These are phyloP conservation scores for Fusarium nelsonii DNA, from an alignment of 2,329 filamentous ascomycete species.

Conservation along the genomic window DNA sequence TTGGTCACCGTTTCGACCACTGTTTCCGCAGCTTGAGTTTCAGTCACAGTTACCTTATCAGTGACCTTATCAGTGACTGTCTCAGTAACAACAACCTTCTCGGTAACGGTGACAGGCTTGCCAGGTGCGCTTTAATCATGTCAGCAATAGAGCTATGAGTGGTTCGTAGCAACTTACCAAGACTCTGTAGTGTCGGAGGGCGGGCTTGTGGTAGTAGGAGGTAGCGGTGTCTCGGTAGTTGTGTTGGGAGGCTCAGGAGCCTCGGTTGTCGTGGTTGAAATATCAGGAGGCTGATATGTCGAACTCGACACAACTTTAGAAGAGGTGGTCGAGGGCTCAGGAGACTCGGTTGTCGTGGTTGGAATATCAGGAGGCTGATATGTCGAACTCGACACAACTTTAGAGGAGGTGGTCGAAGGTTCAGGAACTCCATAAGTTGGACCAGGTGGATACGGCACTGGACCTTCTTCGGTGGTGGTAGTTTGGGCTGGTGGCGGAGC, in stretches of 20 bases:
- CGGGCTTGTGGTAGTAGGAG: conserved; percentile 10
- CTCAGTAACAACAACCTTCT: conserved; percentile 13
- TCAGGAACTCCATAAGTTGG: conserved; percentile 6
- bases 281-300: not conserved
- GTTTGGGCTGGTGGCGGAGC: too few relatives aligned
- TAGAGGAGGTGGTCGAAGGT: not conserved
- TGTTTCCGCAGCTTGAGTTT: conserved; percentile 8
- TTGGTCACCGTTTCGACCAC: not conserved
- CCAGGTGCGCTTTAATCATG: conserved; percentile 9
- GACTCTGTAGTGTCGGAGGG: conserved; percentile 13
- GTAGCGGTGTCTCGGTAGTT: not conserved
- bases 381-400: not conserved
- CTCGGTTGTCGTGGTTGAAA: not conserved
- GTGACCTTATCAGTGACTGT: conserved; percentile 7
- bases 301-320: not conserved
- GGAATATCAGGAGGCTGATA: too few relatives aligned
- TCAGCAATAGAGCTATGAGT: not conserved
- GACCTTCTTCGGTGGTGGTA: not conserved
- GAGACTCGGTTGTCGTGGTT: too few relatives aligned
- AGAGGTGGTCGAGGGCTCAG: too few relatives aligned
- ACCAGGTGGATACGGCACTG: not conserved
- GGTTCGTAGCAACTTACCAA: conserved; percentile 9
- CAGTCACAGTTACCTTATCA: conserved; percentile 6
- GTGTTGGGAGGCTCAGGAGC: conserved; percentile 1
- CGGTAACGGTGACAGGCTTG: not conserved